Evolutionary conservation across 345 rosid genomes (phyloP).

Genomic region (Sapria himalayana): DNA sequence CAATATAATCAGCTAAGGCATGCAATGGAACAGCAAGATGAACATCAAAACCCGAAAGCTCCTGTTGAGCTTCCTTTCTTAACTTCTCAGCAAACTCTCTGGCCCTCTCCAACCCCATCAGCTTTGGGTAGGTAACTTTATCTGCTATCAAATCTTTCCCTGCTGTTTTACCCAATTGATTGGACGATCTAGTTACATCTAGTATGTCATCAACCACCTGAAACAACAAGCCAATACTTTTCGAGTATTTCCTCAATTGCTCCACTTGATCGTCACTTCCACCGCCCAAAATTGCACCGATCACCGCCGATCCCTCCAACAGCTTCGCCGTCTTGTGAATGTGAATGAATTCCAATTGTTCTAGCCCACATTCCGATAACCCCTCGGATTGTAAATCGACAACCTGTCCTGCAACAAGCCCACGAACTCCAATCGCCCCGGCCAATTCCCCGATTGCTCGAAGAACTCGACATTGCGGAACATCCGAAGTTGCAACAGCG

Average conservation of each 20-base stretch:
- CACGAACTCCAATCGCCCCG: conserved; percentile 36
- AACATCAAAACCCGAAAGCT: conserved; percentile 40
- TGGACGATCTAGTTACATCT: conserved; percentile 65
- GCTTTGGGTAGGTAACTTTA: conserved; percentile 59
- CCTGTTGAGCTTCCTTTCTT: conserved; percentile 45
- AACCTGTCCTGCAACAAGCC: conserved; percentile 80
- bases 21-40: conserved; percentile 62
- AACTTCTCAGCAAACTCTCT: conserved; percentile 47
- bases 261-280: conserved; percentile 54
- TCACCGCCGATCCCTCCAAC: conserved; percentile 58
- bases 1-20: conserved; percentile 78
- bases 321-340: conserved; percentile 71
- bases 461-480: conserved; percentile 25
- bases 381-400: conserved; percentile 63
- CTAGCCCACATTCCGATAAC: conserved; percentile 26
- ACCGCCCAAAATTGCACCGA: conserved; percentile 71
- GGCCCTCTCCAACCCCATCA: conserved; percentile 67
- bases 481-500: conserved; percentile 29
- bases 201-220: conserved; percentile 95
- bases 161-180: conserved; percentile 80
- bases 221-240: conserved; percentile 57
- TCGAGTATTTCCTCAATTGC: conserved; percentile 47
- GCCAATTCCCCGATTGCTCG: conserved; percentile 58
- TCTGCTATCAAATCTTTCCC: conserved; percentile 88
- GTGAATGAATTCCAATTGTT: conserved; percentile 68